Evolutionary conservation across 305 asterid genomes (phyloP), one percentile per base, ranked within the genome.

Genomic region (Fraxinus paxiana): DNA sequence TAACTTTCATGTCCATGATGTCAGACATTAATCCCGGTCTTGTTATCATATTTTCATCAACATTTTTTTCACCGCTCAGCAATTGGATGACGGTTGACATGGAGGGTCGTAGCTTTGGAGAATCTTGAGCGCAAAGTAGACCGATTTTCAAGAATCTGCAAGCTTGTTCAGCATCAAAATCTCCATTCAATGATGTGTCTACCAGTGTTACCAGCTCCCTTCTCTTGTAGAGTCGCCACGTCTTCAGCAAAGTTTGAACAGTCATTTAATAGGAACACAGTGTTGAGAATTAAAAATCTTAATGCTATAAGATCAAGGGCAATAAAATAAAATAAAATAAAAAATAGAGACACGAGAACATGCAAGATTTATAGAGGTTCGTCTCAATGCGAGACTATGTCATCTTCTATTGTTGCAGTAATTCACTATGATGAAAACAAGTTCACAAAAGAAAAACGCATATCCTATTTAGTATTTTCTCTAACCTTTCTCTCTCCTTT

Each of bases 101-200:
- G 38, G 97, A 83, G 65, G 98, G 98, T 18, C 99, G 95, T 82
- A 94, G 94, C 90, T 91, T 94, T 1, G 96, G 92, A 51, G 90
- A 43, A 81, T 96, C 98, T 83, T 96, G 99, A 37, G 97, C 92
- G 87, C 98, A 96, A 56, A 96, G 97, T 69, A 96, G 90, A 30
- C 97, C 98, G 5, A 94, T 88, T 85, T 94, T 92, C 24, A 96
- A 85, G 90, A 87, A 88, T 83, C 80, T 92, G 87, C 98, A 94
- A 1, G 98, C 98, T 79, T 88, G 91, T 84, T 96, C 97, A 0
- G 88, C 93, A 74, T 96, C 99, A 72, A 91, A 94, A 82, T 88
- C 87, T 48, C 97, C 97, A 0, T 88, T 38, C 41, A 96, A 78
- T 0, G 91, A 83, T 4, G 88, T 88, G 88, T 94, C 99, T 70